Evolutionary conservation across 768 basidiomycete species (phyloP), one percentile per base, ranked within the genome.

Genomic region (Tylopilus plumbeoviolaceoides): DNA sequence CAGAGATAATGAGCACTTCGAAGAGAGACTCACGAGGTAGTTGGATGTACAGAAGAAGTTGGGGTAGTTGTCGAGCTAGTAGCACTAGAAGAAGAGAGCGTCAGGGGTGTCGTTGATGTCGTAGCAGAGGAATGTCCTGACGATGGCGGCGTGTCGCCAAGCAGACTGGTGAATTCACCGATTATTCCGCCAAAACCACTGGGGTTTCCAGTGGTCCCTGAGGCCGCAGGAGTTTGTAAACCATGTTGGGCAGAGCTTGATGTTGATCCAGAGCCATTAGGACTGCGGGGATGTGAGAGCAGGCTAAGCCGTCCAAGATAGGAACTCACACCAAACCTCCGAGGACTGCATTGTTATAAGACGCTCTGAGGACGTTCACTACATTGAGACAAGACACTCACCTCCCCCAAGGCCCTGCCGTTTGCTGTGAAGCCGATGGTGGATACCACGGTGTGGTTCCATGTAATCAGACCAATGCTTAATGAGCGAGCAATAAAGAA

Each of bases 331-430:
- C 6, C 15, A 69, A n/a, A 50, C 52, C 36, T 44, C 51, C 54
- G 1, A 62, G 25, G 44, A 41, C 67, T 38, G n/a, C 23, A 23
- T 64, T n/a, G n/a, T n/a, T n/a, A 33, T 4, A 14, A 50, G 25
- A 53, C 42, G 36, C 8, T 33, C 12, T 56, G 50, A 55, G 45
- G 15, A 44, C 5, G 14, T 25, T 12, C 9, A 39, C 21, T 38
- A 0, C 31, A 12, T 23, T 5, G 23, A 30, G 8, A n/a, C 15
- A 17, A 56, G 7, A 2, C 12, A 56, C 72, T 62, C 54, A 73
- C 72, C 35, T 53, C 58, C 62, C 15, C 52, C 42, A 40, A 70
- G 59, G 54, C 56, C 64, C 60, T 65, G 70, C 57, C 66, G 64
- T 56, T 55, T 62, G 35, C 36, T 53, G 28, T 58, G 43, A 56